phyloP scores from a whole-genome alignment of 176 grass and related monocot genomes.

The Rhynchospora breviuscula region DNA sequence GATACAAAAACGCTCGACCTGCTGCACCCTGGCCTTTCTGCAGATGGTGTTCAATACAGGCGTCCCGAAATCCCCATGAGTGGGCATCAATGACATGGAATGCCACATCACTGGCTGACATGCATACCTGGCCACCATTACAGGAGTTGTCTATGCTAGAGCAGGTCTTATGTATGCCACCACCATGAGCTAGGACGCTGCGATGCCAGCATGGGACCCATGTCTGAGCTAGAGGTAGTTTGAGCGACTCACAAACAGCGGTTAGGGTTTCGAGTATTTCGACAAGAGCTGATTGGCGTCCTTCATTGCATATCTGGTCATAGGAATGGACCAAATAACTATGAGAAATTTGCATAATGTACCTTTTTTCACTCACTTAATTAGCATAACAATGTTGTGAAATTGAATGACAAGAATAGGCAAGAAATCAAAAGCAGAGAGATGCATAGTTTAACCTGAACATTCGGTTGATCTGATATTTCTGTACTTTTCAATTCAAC shows the following conservation, averaged over 20 bases:
- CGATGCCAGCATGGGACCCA: constrained; percentile 87
- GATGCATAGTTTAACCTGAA: constrained; percentile 43
- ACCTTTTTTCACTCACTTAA: neutral
- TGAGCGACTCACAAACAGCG: constrained; percentile 72
- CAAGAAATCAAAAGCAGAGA: neutral
- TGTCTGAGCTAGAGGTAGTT: constrained; percentile 84
- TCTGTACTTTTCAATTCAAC: constrained; percentile 94
- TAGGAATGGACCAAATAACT: constrained; percentile 11
- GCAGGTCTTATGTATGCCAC: constrained; percentile 76
- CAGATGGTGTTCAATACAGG: constrained; percentile 95
- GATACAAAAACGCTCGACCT: constrained; percentile 56
- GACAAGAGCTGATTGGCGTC: constrained; percentile 72
- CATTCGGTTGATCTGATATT: constrained; percentile 68
- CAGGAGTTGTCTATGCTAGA: constrained; percentile 86
- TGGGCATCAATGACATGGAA: constrained; percentile 77
- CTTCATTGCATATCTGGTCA: constrained; percentile 92
- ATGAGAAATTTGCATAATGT: constrained; percentile 20
- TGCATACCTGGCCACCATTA: constrained; percentile 58
- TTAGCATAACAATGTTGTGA: neutral
- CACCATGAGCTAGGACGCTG: constrained; percentile 77
- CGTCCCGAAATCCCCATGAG: constrained; percentile 90
- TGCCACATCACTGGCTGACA: constrained; percentile 89
- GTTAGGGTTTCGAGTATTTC: constrained; percentile 87
- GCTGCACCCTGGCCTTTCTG: constrained; percentile 87
- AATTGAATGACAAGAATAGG: neutral